These are phyloP conservation scores for Cordyceps fumosorosea DNA, from an alignment of 2,329 filamentous ascomycete species.

Conservation along the genomic window DNA sequence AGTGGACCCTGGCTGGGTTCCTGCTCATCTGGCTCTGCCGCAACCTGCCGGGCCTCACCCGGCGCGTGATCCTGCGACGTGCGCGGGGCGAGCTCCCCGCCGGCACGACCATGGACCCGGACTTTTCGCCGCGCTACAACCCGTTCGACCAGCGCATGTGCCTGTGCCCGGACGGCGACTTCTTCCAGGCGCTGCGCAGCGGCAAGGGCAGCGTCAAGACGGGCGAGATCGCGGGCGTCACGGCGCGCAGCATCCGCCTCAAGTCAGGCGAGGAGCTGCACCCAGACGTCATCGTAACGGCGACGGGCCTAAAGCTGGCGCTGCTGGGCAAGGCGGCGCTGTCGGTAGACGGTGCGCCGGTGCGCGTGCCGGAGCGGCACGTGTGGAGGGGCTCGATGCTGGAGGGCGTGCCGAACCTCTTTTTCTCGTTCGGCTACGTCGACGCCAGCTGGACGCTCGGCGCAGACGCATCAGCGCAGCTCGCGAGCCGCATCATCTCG, in stretches of 20 bases:
- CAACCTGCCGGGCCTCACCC: constrained; percentile 32
- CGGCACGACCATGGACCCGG: constrained; percentile 47
- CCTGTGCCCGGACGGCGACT: constrained; percentile 52
- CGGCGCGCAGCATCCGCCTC: constrained; percentile 40
- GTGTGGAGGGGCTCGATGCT: constrained; percentile 61
- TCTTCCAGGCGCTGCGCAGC: constrained; percentile 41
- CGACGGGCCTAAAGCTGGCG: constrained; percentile 57
- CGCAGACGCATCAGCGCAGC: constrained; percentile 45
- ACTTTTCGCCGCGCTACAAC: constrained; percentile 59
- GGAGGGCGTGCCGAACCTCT: constrained; percentile 58
- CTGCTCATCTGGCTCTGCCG: constrained; percentile 25
- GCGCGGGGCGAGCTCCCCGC: constrained; percentile 46
- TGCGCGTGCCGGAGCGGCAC: constrained; percentile 45
- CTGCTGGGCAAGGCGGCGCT: constrained; percentile 49
- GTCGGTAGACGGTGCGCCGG: constrained; percentile 44
- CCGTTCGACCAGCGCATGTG: constrained; percentile 74
- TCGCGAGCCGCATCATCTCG: constrained; percentile 44
- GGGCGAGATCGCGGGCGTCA: constrained; percentile 45
- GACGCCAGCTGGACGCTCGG: constrained; percentile 63
- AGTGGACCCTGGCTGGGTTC: constrained; percentile 18
- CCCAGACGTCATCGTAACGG: constrained; percentile 63
- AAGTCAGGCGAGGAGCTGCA: constrained; percentile 43
- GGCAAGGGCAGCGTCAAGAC: constrained; percentile 39
- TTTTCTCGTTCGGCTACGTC: constrained; percentile 57
- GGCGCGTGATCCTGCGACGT: constrained; percentile 30